phyloP scores from a whole-genome alignment of 1,284 basidiomycete genomes.

The Fomes fomentarius region DNA sequence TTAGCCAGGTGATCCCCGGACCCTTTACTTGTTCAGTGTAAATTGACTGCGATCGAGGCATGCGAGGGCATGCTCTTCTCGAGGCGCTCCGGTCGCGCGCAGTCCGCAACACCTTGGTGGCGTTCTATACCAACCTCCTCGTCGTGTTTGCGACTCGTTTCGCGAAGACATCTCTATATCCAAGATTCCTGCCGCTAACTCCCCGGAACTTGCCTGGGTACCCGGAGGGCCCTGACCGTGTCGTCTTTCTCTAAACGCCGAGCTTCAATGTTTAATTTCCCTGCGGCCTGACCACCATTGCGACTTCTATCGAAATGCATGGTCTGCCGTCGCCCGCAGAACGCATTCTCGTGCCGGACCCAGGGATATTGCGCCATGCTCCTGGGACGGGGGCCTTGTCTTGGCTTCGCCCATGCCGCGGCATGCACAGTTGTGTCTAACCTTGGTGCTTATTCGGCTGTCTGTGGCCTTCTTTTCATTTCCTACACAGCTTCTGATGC shows the following conservation, averaged over 20 bases:
- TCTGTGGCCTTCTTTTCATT: not conserved
- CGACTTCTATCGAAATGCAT: not conserved
- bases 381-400: not conserved
- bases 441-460: conserved; percentile 9
- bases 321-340: too few species aligned
- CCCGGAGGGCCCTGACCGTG: not conserved
- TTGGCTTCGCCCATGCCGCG: too few species aligned
- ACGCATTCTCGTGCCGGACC: not conserved
- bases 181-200: not conserved
- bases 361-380: not conserved
- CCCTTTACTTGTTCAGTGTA: too few species aligned
- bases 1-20: too few species aligned
- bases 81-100: too few species aligned
- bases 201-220: not conserved
- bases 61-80: too few species aligned
- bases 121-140: conserved; percentile 1
- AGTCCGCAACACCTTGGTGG: conserved; percentile 1
- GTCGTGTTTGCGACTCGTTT: not conserved
- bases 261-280: not conserved
- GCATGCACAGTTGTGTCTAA: conserved; percentile 1
- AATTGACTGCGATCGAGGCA: not conserved
- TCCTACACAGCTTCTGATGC: conserved; percentile 7
- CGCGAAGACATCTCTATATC: not conserved
- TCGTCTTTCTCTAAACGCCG: not conserved
- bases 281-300: not conserved